Evolutionary conservation across 345 rosid species (phyloP).

Genomic region (Nephelium lappaceum): DNA sequence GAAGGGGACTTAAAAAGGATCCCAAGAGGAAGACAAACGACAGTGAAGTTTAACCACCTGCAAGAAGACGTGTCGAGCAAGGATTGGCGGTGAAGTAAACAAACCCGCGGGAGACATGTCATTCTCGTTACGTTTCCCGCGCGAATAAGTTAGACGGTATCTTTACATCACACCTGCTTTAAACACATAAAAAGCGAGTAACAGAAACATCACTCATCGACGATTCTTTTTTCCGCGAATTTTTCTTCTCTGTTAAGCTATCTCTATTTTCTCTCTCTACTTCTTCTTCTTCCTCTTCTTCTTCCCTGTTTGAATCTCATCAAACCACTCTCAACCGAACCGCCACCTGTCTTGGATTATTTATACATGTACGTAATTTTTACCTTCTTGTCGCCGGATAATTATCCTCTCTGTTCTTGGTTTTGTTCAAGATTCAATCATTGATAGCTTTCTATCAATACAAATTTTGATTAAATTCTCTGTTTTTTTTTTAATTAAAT

Average conservation of each 20-base stretch:
- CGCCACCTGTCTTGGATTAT: not conserved
- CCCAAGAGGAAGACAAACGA: not conserved
- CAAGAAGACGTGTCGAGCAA: not conserved
- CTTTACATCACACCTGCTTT: not conserved
- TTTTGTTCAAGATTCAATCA: not conserved
- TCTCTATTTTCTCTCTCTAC: not conserved
- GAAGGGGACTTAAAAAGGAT: not conserved
- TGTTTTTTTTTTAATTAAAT: not conserved
- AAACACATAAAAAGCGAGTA: not conserved
- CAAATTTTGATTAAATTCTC: not conserved
- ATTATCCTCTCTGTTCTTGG: not conserved
- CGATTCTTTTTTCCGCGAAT: not conserved
- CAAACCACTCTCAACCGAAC: not conserved
- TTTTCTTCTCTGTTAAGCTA: not conserved
- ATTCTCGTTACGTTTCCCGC: not conserved
- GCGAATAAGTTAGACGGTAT: not conserved
- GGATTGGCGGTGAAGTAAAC: not conserved
- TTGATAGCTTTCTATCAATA: not conserved
- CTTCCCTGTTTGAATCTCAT: not conserved
- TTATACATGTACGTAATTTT: not conserved
- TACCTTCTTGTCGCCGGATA: not conserved
- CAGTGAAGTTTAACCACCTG: not conserved
- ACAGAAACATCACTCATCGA: not conserved
- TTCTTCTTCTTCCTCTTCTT: not conserved
- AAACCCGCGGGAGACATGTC: not conserved